Evolutionary conservation across 2,329 filamentous ascomycete genomes (phyloP).

Genomic region (Botryotinia calthae): DNA sequence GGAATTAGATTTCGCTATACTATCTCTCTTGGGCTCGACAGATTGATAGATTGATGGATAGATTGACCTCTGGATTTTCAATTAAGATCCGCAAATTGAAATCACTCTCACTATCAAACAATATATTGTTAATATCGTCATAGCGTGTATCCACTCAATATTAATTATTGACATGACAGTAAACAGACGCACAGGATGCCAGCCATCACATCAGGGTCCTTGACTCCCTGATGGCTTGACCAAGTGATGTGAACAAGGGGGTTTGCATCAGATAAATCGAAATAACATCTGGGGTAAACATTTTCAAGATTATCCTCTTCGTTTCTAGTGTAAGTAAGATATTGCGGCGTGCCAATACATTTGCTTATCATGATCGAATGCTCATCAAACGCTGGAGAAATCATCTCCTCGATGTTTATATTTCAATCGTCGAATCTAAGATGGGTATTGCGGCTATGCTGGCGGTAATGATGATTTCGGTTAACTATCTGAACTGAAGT

Average conservation of each 20-base stretch:
- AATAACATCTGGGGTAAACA: slow-evolving; percentile 8
- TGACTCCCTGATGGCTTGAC: neutral
- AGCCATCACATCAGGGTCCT: neutral
- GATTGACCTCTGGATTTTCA: neutral
- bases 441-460: neutral
- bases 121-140: slow-evolving; percentile 11
- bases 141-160: neutral
- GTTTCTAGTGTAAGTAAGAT: neutral
- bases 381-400: neutral
- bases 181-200: neutral
- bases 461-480: neutral
- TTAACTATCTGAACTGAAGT: neutral
- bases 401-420: neutral
- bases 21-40: neutral
- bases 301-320: neutral
- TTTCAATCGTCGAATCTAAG: neutral
- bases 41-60: neutral
- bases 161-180: slow-evolving; percentile 7
- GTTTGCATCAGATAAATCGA: slow-evolving; percentile 4
- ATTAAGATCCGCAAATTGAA: slow-evolving; percentile 1
- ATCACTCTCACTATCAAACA: slow-evolving; percentile 3
- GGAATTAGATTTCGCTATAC: neutral
- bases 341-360: neutral
- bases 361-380: neutral
- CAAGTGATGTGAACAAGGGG: slow-evolving; percentile 10